Base-by-base conservation (phyloP, 2,329 filamentous ascomycete species). In the Phyllosticta citriasiana region DNA sequence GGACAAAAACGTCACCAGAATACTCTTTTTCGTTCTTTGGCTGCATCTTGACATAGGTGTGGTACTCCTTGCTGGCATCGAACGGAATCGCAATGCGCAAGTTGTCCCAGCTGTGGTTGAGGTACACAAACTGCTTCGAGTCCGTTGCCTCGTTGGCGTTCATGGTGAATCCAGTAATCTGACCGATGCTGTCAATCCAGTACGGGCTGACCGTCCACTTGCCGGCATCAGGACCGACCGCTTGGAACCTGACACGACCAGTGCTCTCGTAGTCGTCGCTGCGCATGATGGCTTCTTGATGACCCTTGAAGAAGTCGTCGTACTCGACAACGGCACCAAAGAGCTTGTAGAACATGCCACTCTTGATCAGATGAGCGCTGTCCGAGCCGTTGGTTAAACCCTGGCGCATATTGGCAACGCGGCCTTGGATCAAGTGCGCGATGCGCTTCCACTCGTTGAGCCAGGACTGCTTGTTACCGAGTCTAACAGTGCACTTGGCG, bases 301-400 rank as follows among this genome's bases (percentile, higher is more conserved):
- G 68, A 10, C 64, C 66, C 3, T 66, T 57, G 58, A 67, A 71
- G 47, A 65, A 62, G 53, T 67, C 59, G 61, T 80, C 78, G 66
- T 84, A 84, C 56, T 78, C 79, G 50, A 84, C 82, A 35, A 84
- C 74, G 59, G 80, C 77, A 67, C 80, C 80, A 74, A 84, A 84
- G 57, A 87, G 80, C 75, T 91, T 91, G 80, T 94, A 94, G 14
- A 87, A 86, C 76, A 91, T 83, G 47, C 61, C 64, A 5, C 61
- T 63, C 8, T 64, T 64, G 12, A 68, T 58, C 10, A 61, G 53
- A 25, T 65, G 33, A 40, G 33, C 33, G 33, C 33, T 66, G 14
- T 65, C 64, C 3, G 57, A 40, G 24, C 67, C 65, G 0, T 60
- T 60, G 2, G 53, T 51, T n/a, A 62, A 63, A 3, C 66, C 59